Evolutionary conservation across 2,329 filamentous ascomycete species (phyloP), one percentile per base, ranked within the genome.

Genomic region (Rutstroemia sp.): DNA sequence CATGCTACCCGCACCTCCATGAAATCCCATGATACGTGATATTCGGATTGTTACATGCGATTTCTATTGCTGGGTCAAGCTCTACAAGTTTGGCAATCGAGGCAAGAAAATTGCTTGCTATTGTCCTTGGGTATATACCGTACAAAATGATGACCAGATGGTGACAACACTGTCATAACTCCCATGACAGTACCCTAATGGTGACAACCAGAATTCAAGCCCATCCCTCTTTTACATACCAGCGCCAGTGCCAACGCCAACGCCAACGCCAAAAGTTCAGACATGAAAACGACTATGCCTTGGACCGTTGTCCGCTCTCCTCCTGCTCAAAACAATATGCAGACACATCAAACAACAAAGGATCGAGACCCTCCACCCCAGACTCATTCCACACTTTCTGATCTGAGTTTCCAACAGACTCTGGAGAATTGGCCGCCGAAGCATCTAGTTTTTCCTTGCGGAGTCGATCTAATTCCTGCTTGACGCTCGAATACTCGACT

Each of bases 291-390:
- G n/a, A 19, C 38, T 55, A 50, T 50, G 50, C 37, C 21, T 50
- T 55, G 10, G 18, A 16, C 25, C 34, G 46, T 12, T 30, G 14
- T 37, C 25, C 53, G 46, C 23, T 41, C 21, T 68, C 65, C 21
- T 67, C 66, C 39, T 66, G 63, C 51, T 68, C 66, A 52, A 61
- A 68, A 48, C 66, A 68, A 51, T 68, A 69, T 3, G 65, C 64
- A 41, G 67, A 69, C 8, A 67, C 66, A 45, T 69, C 67, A 54
- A 69, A 69, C 7, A 69, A 54, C 14, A 67, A 53, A 7, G 67
- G 66, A 57, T 69, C 66, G 30, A 67, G 38, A 30, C 62, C 63
- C 46, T 64, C 66, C 37, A 59, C 61, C 49, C 61, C 63, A 23
- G 59, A 58, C 30, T 61, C 61, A 14, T 64, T 62, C 63, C 64